Conservation (phyloP, 192 early-diverging fungal genomes). For the Podila horticola region DNA sequence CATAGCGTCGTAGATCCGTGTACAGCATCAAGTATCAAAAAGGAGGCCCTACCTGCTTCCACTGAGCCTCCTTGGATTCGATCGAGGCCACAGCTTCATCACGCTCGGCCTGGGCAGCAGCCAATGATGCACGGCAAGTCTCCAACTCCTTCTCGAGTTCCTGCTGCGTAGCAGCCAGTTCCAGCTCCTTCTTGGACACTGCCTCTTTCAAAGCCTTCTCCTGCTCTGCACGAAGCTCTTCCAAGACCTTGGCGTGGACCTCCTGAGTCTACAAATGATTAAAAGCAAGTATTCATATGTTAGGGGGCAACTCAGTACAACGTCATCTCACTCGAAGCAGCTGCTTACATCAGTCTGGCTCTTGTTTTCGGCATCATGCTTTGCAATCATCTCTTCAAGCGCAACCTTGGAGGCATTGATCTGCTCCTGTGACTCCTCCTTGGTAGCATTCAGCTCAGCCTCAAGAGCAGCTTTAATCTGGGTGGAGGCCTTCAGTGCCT, state of each 20-base stretch:
- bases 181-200: constrained; percentile 25
- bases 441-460: constrained; percentile 16
- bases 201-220: constrained; percentile 22
- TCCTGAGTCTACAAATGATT: constrained; percentile 3
- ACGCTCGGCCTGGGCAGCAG: constrained; percentile 21
- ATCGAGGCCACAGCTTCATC: constrained; percentile 17
- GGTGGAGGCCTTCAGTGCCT: constrained; percentile 18
- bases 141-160: constrained; percentile 27
- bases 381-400: constrained; percentile 35
- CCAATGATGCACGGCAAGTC: constrained; percentile 10
- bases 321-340: background rate
- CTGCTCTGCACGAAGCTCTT: constrained; percentile 25
- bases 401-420: constrained; percentile 26
- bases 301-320: background rate
- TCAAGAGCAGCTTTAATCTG: constrained; percentile 20
- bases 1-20: no score
- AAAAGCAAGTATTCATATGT: background rate
- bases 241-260: constrained; percentile 17
- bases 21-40: background rate
- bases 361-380: constrained; percentile 31
- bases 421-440: constrained; percentile 20
- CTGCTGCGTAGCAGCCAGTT: constrained; percentile 13
- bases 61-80: constrained; percentile 22
- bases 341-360: constrained; percentile 13
- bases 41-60: constrained; percentile 5